A percentile compares a stretch with the other conserved stretches of the same genome.
Conservation (phyloP, 164 flowering plant species). For the Chimonanthus praecox region DNA sequence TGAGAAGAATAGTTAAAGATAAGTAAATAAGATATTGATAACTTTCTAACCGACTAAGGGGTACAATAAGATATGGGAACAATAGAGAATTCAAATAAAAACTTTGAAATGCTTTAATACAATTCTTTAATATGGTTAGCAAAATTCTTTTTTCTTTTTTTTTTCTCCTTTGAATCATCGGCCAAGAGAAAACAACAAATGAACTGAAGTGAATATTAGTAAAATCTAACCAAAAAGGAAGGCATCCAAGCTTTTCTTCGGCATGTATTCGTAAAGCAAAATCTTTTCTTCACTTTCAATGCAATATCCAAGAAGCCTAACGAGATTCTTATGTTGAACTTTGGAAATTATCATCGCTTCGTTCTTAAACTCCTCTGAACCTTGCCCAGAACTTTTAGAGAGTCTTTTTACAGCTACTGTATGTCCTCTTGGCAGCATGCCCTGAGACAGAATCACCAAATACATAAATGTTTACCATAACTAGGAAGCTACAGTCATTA, state of each 20-base stretch:
- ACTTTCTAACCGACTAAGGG: too few relatives aligned
- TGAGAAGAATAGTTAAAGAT: background rate
- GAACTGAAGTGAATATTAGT: background rate
- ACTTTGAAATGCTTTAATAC: too few relatives aligned
- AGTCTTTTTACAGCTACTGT: slow-evolving; percentile 45
- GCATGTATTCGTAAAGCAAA: slow-evolving; percentile 36
- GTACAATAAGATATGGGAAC: too few relatives aligned
- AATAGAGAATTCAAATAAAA: too few relatives aligned
- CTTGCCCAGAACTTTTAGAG: slow-evolving; percentile 30
- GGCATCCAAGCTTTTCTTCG: slow-evolving; percentile 31
- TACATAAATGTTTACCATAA: background rate
- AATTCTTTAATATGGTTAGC: too few relatives aligned
- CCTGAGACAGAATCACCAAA: slow-evolving; percentile 15
- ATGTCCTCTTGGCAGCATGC: slow-evolving; percentile 23
- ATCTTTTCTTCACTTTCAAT: slow-evolving; percentile 29
- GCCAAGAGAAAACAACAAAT: background rate
- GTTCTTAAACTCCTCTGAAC: slow-evolving; percentile 30
- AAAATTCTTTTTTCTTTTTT: too few relatives aligned
- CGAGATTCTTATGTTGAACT: slow-evolving; percentile 41
- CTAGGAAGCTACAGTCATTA: background rate
- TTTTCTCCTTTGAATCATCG: background rate
- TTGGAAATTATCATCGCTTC: slow-evolving; percentile 31
- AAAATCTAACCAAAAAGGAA: slow-evolving; percentile 22
- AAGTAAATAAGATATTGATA: background rate
- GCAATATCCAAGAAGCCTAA: slow-evolving; percentile 36